phyloP scores from a whole-genome alignment of 805 yeast species.

The Metschnikowia gelsemii region DNA sequence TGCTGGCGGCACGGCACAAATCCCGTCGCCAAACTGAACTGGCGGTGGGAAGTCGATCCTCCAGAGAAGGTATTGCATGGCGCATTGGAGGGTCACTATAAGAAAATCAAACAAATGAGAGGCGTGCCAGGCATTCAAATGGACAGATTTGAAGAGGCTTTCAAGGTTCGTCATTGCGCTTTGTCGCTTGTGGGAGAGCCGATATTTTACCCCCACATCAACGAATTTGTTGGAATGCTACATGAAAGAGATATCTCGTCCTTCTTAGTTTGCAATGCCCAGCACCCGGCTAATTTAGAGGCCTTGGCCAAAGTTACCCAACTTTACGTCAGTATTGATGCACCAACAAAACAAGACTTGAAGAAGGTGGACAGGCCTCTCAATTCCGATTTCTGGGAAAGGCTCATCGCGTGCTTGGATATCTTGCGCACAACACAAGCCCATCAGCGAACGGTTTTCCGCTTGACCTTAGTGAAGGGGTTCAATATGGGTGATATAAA shows the following conservation, averaged over 20 bases:
- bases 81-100: slow-evolving; percentile 84
- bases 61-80: slow-evolving; percentile 84
- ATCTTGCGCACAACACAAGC: slow-evolving; percentile 69
- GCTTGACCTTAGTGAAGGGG: slow-evolving; percentile 88
- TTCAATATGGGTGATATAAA: slow-evolving; percentile 79
- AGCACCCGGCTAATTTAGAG: slow-evolving; percentile 83
- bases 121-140: slow-evolving; percentile 94
- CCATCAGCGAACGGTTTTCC: slow-evolving; percentile 86
- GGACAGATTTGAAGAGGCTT: slow-evolving; percentile 88
- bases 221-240: slow-evolving; percentile 75
- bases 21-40: slow-evolving; percentile 86
- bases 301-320: slow-evolving; percentile 78
- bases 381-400: slow-evolving; percentile 89
- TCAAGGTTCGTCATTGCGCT: slow-evolving; percentile 87
- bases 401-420: slow-evolving; percentile 77
- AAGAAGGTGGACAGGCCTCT: slow-evolving; percentile 86
- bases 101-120: slow-evolving; percentile 88
- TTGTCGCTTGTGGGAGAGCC: slow-evolving; percentile 93
- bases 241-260: slow-evolving; percentile 81
- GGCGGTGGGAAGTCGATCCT: slow-evolving; percentile 95
- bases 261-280: slow-evolving; percentile 92
- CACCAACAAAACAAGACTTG: slow-evolving; percentile 78
- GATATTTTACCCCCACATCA: slow-evolving; percentile 87
- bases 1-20: slow-evolving; percentile 98
- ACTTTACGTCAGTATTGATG: slow-evolving; percentile 89